phyloP scores from a whole-genome alignment of 495 filamentous ascomycete genomes.

The Daldinia concentrica region DNA sequence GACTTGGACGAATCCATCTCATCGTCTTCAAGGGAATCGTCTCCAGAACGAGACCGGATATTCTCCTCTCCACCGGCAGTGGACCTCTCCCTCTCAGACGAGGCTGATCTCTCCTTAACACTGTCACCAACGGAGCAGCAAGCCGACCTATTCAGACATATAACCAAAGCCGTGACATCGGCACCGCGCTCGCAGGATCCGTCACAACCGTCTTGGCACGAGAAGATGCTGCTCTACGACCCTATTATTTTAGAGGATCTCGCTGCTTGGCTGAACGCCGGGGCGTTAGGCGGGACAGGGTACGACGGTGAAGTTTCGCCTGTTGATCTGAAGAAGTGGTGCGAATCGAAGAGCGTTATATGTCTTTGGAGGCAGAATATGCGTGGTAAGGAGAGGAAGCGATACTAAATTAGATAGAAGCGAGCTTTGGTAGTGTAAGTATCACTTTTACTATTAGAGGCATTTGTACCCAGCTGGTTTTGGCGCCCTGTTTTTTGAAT shows the following conservation, averaged over 20 bases:
- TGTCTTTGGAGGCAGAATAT: conserved; percentile 67
- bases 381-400: conserved; percentile 58
- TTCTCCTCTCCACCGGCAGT: conserved; percentile 50
- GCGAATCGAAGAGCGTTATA: conserved; percentile 81
- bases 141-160: conserved; percentile 63
- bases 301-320: conserved; percentile 72
- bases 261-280: conserved; percentile 80
- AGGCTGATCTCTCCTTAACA: conserved; percentile 52
- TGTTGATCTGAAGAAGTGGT: conserved; percentile 79
- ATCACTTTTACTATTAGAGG: too few species aligned
- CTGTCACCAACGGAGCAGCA: conserved; percentile 50
- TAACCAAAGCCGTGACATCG: conserved; percentile 70
- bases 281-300: conserved; percentile 67
- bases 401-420: conserved; percentile 43
- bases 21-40: conserved; percentile 51
- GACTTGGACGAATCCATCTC: conserved; percentile 25
- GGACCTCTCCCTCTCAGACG: conserved; percentile 52
- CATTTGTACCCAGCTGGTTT: background rate
- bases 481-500: background rate
- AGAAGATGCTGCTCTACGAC: conserved; percentile 95
- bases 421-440: background rate
- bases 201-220: conserved; percentile 73
- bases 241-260: conserved; percentile 91
- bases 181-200: conserved; percentile 61
- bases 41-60: conserved; percentile 46